phyloP scores from a whole-genome alignment of 495 filamentous ascomycete genomes.

The Penicillium canariense region DNA sequence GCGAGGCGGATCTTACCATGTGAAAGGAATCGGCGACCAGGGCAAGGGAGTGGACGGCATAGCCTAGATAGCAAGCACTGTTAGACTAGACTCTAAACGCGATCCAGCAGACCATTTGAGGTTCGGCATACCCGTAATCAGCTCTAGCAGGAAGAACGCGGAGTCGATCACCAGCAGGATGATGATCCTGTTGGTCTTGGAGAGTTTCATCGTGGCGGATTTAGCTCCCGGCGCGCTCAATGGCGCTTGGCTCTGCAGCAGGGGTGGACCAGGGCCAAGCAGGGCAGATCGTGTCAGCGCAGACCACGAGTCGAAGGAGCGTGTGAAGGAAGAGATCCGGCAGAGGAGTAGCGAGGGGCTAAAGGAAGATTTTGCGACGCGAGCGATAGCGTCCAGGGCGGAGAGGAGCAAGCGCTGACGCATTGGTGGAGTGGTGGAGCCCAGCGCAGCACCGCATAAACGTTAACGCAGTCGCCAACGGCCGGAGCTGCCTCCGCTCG shows the following conservation, averaged over 20 bases:
- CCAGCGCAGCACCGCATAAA: neutral
- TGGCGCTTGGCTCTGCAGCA: conserved; percentile 21
- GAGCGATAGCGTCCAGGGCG: neutral
- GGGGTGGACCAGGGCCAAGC: conserved; percentile 4
- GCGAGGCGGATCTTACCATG: conserved; percentile 63
- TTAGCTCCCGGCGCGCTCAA: conserved; percentile 27
- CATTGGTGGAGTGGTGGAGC: neutral
- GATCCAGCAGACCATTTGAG: neutral
- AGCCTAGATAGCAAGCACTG: conserved; percentile 48
- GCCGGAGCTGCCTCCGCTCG: conserved; percentile 18
- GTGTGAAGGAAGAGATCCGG: neutral
- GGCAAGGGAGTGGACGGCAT: conserved; percentile 83
- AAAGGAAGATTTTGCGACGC: conserved; percentile 8
- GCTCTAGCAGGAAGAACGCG: conserved; percentile 84
- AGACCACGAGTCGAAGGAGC: neutral
- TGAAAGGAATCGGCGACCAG: conserved; percentile 97
- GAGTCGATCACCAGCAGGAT: conserved; percentile 90
- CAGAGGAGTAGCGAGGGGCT: neutral
- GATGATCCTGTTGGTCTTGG: conserved; percentile 87
- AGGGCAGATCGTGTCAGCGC: neutral
- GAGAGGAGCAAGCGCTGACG: conserved; percentile 1
- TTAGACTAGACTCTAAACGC: neutral
- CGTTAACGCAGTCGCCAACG: too few species aligned
- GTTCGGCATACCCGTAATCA: conserved; percentile 66
- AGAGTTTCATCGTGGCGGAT: conserved; percentile 70